Evolutionary conservation across 805 yeast genomes (phyloP), one percentile per base, ranked within the genome.

Genomic region (Debaryomyces prosopidis): DNA sequence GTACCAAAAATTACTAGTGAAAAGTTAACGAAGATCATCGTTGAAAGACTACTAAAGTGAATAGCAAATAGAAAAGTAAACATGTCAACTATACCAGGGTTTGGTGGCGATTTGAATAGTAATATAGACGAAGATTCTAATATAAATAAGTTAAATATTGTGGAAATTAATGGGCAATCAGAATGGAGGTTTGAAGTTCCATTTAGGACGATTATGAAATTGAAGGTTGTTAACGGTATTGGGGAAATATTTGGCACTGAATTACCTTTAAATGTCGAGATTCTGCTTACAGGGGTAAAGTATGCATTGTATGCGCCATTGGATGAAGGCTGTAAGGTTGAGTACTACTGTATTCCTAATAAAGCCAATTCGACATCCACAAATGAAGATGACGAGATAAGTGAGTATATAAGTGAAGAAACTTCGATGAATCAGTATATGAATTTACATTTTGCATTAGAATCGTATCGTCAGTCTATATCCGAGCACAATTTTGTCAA

Each of bases 181-280:
- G 96, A 89, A 66, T 87, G 95, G 94, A 70, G 95, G 43, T 76
- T 87, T 50, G 94, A 87, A 58, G 79, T 87, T 3, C 81, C 77
- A 0, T 72, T 73, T 49, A 75, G 73, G 36, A 70, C 79, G 14
- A 66, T 68, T 15, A 58, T 87, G 32, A 71, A 69, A n/a, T 57
- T 87, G 37, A 79, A 71, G 53, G 72, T 83, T 9, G 46, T 65
- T 2, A 68, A 71, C 2, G 99, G 99, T 3, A 75, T 83, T 2
- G 96, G 89, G 1, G 99, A 94, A 67, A 79, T 90, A 8, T 89
- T 86, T 65, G 99, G 99, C 18, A 89, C 97, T 2, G 99, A 94
- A 62, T 76, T 94, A 18, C 87, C 97, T 2, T 71, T 76, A 36
- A 88, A 86, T 46, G 72, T 76, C 1, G 87, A 82, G 17, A 35